Evolutionary conservation across 2,329 filamentous ascomycete genomes (phyloP).

Genomic region (Cadophora luteo-olivacea): DNA sequence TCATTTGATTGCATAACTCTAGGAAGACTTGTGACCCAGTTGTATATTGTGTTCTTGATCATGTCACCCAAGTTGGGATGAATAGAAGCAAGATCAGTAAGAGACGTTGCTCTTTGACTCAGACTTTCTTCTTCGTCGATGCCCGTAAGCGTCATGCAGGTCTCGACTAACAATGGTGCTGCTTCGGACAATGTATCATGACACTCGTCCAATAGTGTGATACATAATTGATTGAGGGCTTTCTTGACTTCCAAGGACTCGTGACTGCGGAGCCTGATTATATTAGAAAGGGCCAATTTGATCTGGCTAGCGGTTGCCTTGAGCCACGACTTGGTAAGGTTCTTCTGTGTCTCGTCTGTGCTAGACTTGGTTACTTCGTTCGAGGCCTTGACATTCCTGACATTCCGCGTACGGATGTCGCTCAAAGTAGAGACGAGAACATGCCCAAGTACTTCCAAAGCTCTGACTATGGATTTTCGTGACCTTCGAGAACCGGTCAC

Average conservation of each 20-base stretch:
- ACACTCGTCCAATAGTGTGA: constrained; percentile 80
- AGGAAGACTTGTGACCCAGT: constrained; percentile 82
- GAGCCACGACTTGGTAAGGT: constrained; percentile 66
- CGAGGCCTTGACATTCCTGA: constrained; percentile 37
- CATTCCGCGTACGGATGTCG: constrained; percentile 59
- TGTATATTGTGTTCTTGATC: constrained; percentile 75
- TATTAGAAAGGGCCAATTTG: constrained; percentile 78
- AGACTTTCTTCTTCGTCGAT: constrained; percentile 52
- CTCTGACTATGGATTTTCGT: constrained; percentile 68
- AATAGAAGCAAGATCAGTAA: constrained; percentile 68
- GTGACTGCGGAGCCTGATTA: constrained; percentile 77
- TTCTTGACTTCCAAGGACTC: constrained; percentile 71
- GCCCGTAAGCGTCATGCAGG: constrained; percentile 72
- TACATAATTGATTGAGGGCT: constrained; percentile 73
- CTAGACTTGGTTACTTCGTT: constrained; percentile 38
- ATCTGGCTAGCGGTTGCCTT: constrained; percentile 81
- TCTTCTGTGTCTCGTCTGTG: constrained; percentile 48
- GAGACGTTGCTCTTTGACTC: constrained; percentile 50
- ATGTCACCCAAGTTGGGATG: constrained; percentile 67
- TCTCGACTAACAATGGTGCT: constrained; percentile 77
- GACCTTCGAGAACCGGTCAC: constrained; percentile 67
- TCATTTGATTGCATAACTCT: constrained; percentile 85
- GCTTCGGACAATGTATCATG: constrained; percentile 74
- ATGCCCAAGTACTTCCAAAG: constrained; percentile 63
- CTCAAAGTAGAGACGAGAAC: constrained; percentile 62